Conservation (phyloP, 768 basidiomycete genomes). For the Agrocybe chaxingu region DNA sequence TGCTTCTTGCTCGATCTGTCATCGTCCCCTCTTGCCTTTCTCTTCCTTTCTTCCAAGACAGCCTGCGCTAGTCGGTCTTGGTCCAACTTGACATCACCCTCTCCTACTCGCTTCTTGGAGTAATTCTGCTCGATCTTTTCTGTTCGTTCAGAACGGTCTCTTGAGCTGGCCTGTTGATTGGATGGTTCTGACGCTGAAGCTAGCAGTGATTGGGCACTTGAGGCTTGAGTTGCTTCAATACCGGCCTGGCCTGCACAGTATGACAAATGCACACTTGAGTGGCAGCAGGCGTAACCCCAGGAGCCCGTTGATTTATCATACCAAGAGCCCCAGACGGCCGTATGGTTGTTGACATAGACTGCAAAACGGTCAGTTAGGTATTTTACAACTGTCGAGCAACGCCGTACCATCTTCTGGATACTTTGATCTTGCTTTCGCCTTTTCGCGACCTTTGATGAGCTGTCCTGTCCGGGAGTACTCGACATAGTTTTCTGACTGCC, state of each 20-base stretch:
- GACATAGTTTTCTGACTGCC: constrained; percentile 96
- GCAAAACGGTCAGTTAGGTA: constrained; percentile 6
- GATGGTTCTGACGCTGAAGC: constrained; percentile 31
- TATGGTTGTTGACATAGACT: constrained; percentile 94
- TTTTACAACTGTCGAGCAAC: constrained; percentile 1
- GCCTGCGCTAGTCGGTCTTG: constrained; percentile 67
- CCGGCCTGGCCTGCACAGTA: constrained; percentile 90
- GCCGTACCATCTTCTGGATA: constrained; percentile 93
- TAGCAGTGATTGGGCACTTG: constrained; percentile 68
- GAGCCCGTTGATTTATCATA: constrained; percentile 63
- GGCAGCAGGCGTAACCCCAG: constrained; percentile 98
- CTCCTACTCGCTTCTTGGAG: constrained; percentile 76
- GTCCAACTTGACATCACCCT: constrained; percentile 78
- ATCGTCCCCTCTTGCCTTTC: constrained; percentile 55
- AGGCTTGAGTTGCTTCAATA: constrained; percentile 74
- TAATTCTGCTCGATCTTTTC: constrained; percentile 64
- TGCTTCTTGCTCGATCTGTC: constrained; percentile 58
- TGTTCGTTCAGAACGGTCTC: constrained; percentile 26
- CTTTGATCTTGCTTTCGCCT: constrained; percentile 83
- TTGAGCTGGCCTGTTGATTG: constrained; percentile 10
- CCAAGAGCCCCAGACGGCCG: constrained; percentile 97
- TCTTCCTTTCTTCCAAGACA: constrained; percentile 75
- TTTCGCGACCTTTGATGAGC: constrained; percentile 88
- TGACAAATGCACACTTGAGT: constrained; percentile 79
- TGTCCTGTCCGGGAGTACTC: constrained; percentile 94